Evolutionary conservation across 305 asterid species (phyloP), one percentile per base, ranked within the genome.

Genomic region (Rubia tinctorum): DNA sequence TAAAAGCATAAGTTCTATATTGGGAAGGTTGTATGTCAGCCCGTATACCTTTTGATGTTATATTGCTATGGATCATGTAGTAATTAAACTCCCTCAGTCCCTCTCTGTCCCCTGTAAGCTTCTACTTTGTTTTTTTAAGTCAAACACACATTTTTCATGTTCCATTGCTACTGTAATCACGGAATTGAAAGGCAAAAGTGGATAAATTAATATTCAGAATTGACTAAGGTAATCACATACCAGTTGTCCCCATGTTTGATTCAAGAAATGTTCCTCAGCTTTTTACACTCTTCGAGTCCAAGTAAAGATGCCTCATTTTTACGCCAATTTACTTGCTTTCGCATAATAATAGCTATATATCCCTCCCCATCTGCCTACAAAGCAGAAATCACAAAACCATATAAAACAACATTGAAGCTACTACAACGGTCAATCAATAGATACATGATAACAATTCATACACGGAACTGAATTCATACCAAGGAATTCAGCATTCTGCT

Each of bases 291-390:
- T 56, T 67, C 74, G 14, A 34, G 34, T n/a, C 74, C 71, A 34
- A 78, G 34, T 0, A 92, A 83, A 64, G 89, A 84, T 72, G 91
- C 83, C 86, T 91, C 90, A 47, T 82, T 76, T 83, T 89, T 90
- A 76, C 79, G 86, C 98, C 99, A 94, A 79, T 92, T 97, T 49
- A 80, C 83, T 2, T 91, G 96, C 76, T 79, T 94, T 73, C 97
- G 99, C 98, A 94, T 94, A 49, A 94, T 82, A 55, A 94, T 90
- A 27, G 96, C 99, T 73, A 90, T 79, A 75, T 86, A 92, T 78
- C 99, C 99, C 89, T 92, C 98, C 76, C 98, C 85, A 9, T 86
- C 93, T 1, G 97, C 84, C 99, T 94, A 75, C 81, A 79, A 76
- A 49, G 64, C 27, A 30, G 76, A 63, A 72, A 23, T 40, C 47